Percentiles rank a stretch among this genome's conserved stretches.
phyloP scores from a whole-genome alignment of 164 flowering plant genomes.

The Euptelea pleiosperma region DNA sequence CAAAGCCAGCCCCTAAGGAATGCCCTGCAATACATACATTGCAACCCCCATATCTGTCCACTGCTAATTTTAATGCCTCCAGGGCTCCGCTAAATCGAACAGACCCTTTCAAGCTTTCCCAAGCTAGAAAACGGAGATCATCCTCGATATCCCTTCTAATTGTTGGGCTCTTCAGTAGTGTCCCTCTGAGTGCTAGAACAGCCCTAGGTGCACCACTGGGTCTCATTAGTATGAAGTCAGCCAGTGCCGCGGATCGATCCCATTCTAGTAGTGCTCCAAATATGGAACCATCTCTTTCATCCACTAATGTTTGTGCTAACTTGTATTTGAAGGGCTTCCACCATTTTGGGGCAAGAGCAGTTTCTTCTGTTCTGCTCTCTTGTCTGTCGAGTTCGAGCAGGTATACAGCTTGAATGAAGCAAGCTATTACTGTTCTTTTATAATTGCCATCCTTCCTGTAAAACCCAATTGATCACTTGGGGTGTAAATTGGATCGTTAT shows the following conservation, averaged over 20 bases:
- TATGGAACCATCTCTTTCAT: conserved; percentile 85
- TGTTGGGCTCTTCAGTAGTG: conserved; percentile 73
- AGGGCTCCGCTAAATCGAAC: conserved; percentile 59
- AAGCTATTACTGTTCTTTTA: conserved; percentile 83
- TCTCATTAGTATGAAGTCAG: conserved; percentile 69
- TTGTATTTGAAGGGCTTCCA: conserved; percentile 93
- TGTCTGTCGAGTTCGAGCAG: conserved; percentile 90
- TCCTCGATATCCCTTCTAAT: conserved; percentile 82
- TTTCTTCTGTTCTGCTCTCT: conserved; percentile 59
- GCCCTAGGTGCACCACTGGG: conserved; percentile 95
- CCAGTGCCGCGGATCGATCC: conserved; percentile 76
- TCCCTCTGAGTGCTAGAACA: conserved; percentile 82
- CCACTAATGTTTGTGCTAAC: conserved; percentile 50
- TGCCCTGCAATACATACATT: conserved; percentile 89
- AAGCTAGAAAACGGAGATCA: conserved; percentile 89
- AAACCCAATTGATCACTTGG: not conserved
- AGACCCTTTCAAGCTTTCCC: conserved; percentile 93
- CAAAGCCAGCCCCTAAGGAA: conserved; percentile 93
- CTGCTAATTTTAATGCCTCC: conserved; percentile 48
- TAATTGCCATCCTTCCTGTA: conserved; percentile 83
- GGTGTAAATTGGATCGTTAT: not conserved
- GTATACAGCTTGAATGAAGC: conserved; percentile 92
- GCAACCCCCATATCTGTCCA: conserved; percentile 52
- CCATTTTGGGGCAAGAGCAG: conserved; percentile 92
- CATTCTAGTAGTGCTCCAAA: conserved; percentile 91